These are phyloP conservation scores for Saturnispora gosingensis DNA, from an alignment of 805 yeast genomes.

Conservation along the genomic window DNA sequence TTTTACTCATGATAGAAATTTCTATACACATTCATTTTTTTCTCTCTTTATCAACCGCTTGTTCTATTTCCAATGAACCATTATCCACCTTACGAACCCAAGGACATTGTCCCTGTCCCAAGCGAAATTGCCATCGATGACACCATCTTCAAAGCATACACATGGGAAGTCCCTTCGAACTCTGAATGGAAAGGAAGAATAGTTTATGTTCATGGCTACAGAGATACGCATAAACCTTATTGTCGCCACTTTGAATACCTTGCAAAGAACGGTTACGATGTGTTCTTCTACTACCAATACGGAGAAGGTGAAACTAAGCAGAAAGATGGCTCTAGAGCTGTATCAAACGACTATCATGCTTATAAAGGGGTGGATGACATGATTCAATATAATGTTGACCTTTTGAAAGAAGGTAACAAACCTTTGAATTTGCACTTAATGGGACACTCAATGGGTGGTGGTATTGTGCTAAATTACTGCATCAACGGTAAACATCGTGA, in stretches of 20 bases:
- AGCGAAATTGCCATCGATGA: conserved; percentile 13
- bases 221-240: conserved; percentile 46
- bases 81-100: conserved; percentile 10
- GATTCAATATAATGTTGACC: conserved; percentile 35
- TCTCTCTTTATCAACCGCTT: neutral
- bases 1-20: neutral
- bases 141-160: conserved; percentile 18
- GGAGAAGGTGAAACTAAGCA: conserved; percentile 64
- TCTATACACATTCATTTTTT: neutral
- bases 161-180: conserved; percentile 10
- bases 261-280: conserved; percentile 47
- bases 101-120: conserved; percentile 6
- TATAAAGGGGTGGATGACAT: conserved; percentile 55
- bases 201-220: conserved; percentile 62
- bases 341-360: conserved; percentile 45
- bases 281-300: conserved; percentile 63
- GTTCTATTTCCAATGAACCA: neutral
- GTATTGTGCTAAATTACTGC: conserved; percentile 54
- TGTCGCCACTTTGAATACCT: conserved; percentile 45
- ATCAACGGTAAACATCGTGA: conserved; percentile 43
- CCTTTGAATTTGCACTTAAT: conserved; percentile 39
- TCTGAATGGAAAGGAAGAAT: conserved; percentile 40
- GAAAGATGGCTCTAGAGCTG: conserved; percentile 40
- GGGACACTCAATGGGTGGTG: conserved; percentile 84
- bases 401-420: conserved; percentile 17